phyloP scores from a whole-genome alignment of 2,329 filamentous ascomycete species.

The Chaetomiaceae sp. region DNA sequence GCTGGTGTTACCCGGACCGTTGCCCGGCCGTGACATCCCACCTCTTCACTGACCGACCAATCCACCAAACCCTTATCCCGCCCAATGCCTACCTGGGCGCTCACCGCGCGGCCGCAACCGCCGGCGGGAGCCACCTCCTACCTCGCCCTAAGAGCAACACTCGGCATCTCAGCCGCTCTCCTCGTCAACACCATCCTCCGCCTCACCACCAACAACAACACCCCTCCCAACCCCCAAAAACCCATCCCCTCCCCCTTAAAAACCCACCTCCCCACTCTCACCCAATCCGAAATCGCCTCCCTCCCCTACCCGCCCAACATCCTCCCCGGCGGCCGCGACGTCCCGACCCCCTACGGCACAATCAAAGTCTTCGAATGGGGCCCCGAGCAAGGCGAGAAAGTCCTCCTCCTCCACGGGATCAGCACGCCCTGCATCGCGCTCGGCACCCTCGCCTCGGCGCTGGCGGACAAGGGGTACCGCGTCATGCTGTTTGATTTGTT shows the following conservation, averaged over 20 bases:
- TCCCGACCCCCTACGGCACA: constrained; percentile 65
- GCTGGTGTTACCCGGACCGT: too few relatives aligned
- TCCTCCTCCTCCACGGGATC: constrained; percentile 76
- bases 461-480: constrained; percentile 59
- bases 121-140: constrained; percentile 9
- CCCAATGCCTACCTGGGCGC: constrained; percentile 18
- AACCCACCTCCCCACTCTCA: constrained; percentile 36
- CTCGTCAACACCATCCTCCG: background rate
- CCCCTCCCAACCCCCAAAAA: background rate
- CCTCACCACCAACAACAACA: background rate
- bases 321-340: constrained; percentile 65
- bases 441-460: constrained; percentile 58
- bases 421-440: constrained; percentile 71
- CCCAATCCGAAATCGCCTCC: constrained; percentile 34
- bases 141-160: constrained; percentile 19
- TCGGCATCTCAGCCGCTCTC: constrained; percentile 7
- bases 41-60: background rate
- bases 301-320: constrained; percentile 65
- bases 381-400: constrained; percentile 63
- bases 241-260: constrained; percentile 41
- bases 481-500: constrained; percentile 79
- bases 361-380: constrained; percentile 79
- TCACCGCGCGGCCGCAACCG: constrained; percentile 8
- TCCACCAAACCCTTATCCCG: background rate
- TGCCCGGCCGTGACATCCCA: too few relatives aligned